Conservation (phyloP, 2,329 filamentous ascomycete species). For the Clonostachys sp. region DNA sequence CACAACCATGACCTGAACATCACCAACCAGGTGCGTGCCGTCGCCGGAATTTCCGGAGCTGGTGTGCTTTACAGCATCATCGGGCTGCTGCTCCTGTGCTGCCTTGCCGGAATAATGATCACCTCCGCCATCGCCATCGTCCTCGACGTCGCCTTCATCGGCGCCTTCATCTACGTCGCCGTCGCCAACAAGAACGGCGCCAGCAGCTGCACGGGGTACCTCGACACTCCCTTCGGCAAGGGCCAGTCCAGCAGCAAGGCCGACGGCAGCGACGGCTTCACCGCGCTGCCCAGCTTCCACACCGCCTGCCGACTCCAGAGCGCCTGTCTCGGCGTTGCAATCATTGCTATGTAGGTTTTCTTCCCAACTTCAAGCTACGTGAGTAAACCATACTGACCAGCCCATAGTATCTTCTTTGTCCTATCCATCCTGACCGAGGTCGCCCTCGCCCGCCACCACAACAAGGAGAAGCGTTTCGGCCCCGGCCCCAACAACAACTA, state of each 20-base stretch:
- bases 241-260: constrained; percentile 49
- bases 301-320: constrained; percentile 71
- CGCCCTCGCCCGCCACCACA: constrained; percentile 64
- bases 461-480: constrained; percentile 69
- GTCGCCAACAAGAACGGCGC: constrained; percentile 67
- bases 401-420: constrained; percentile 62
- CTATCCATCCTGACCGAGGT: constrained; percentile 67
- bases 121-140: constrained; percentile 70
- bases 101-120: constrained; percentile 68
- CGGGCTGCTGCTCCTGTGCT: constrained; percentile 73
- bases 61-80: constrained; percentile 71
- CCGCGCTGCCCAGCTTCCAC: constrained; percentile 37
- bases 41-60: constrained; percentile 72
- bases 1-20: constrained; percentile 60
- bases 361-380: no score
- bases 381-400: not conserved
- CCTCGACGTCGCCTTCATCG: constrained; percentile 73
- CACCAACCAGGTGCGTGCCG: constrained; percentile 62
- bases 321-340: constrained; percentile 71
- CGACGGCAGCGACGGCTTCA: constrained; percentile 42
- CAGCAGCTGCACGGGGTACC: constrained; percentile 52
- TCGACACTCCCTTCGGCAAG: constrained; percentile 65
- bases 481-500: constrained; percentile 47
- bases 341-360: constrained; percentile 64
- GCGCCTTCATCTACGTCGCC: constrained; percentile 77